Conservation (phyloP, 768 basidiomycete genomes). For the Rhodotorula kratochvilovae region DNA sequence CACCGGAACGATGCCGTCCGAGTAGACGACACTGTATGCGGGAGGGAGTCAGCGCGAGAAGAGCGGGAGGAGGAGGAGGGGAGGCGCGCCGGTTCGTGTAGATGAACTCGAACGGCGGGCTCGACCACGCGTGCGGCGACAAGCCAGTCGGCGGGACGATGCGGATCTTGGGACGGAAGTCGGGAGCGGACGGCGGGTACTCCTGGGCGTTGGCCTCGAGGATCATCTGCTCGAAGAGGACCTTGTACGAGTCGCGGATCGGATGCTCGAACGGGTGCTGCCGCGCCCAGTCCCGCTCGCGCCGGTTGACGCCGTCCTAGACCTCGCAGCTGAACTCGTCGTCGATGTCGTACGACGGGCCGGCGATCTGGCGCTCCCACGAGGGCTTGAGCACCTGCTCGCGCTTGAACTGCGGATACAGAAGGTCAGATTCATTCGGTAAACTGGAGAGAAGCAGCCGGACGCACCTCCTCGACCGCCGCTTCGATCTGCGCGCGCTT, state of each 20-base stretch:
- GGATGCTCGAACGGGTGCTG: neutral
- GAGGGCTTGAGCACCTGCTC: neutral
- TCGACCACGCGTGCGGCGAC: neutral
- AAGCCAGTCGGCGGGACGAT: neutral
- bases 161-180: slow-evolving; percentile 1
- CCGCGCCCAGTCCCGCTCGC: neutral
- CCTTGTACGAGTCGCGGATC: slow-evolving; percentile 1
- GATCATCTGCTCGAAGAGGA: slow-evolving; percentile 13
- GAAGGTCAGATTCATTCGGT: too few species aligned
- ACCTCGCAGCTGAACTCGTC: slow-evolving; percentile 10
- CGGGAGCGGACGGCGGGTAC: neutral
- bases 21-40: slow-evolving; percentile 12
- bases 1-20: slow-evolving; percentile 11
- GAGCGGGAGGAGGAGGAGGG: neutral
- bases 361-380: slow-evolving; percentile 12
- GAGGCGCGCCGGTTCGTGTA: slow-evolving; percentile 25
- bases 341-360: slow-evolving; percentile 18
- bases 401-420: neutral
- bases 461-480: neutral
- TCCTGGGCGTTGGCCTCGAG: slow-evolving; percentile 8
- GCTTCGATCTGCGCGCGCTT: neutral
- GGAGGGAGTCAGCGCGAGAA: neutral
- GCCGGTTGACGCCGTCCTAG: neutral
- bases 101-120: slow-evolving; percentile 25
- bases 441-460: neutral